Conservation (phyloP, 2,329 filamentous ascomycete genomes). For the Aspergillus novoparasiticus region DNA sequence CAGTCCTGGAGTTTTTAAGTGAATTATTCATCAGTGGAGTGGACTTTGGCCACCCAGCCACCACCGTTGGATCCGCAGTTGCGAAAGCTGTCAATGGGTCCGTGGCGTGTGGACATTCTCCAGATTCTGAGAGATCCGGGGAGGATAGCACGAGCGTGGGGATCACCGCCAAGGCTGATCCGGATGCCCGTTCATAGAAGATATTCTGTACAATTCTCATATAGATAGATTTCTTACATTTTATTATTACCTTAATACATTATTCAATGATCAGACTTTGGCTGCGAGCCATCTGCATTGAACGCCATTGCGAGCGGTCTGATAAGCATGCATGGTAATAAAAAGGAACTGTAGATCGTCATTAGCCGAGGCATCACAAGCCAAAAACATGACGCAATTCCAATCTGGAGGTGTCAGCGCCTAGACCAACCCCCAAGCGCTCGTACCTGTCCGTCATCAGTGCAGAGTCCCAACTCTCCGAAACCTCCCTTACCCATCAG, state of each 20-base stretch:
- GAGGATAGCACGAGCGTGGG: constrained; percentile 14
- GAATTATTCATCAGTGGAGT: constrained; percentile 80
- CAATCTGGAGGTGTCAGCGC: background rate
- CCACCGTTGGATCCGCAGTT: constrained; percentile 20
- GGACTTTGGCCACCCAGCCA: constrained; percentile 50
- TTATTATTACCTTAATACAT: background rate
- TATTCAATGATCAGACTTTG: background rate
- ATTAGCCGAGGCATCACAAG: constrained; percentile 19
- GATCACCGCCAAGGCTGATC: background rate
- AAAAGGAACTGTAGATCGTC: background rate
- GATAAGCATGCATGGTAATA: background rate
- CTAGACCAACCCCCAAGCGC: background rate
- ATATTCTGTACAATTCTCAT: background rate
- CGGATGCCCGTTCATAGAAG: background rate
- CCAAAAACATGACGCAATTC: background rate
- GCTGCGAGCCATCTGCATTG: background rate
- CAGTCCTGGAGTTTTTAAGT: constrained; percentile 81
- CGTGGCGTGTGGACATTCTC: constrained; percentile 17
- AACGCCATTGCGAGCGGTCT: background rate
- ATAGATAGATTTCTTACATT: background rate
- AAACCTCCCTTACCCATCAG: background rate
- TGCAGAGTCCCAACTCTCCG: background rate
- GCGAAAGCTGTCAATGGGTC: constrained; percentile 24
- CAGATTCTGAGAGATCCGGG: background rate
- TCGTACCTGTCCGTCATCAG: background rate